A percentile compares a stretch with the other conserved stretches of the same genome.
Evolutionary conservation across 2,329 filamentous ascomycete genomes (phyloP).

Genomic region (Botrytis pseudocinerea): DNA sequence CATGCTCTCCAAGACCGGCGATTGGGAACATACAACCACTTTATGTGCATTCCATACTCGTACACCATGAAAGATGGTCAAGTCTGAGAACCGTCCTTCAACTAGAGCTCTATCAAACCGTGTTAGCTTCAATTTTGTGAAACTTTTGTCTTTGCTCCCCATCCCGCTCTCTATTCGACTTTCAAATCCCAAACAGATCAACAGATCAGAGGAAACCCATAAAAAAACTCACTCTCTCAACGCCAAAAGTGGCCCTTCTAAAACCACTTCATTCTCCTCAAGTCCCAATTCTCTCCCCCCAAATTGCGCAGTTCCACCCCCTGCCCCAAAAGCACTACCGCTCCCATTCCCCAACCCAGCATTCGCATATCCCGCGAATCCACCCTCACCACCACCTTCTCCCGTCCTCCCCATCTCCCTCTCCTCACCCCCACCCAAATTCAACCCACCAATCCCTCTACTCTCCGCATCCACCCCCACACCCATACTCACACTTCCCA

Average conservation of each 20-base stretch:
- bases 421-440: neutral
- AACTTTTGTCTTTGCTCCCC: neutral
- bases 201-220: neutral
- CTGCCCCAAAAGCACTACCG: neutral
- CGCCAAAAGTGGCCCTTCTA: conserved; percentile 9
- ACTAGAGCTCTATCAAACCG: conserved; percentile 27
- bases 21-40: conserved; percentile 35
- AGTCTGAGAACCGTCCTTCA: conserved; percentile 34
- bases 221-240: conserved; percentile 9
- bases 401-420: neutral
- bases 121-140: neutral
- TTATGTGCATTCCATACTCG: conserved; percentile 34
- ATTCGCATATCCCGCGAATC: neutral
- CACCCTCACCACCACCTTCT: neutral
- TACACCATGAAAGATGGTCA: conserved; percentile 31
- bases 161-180: no score
- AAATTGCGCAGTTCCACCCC: no score
- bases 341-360: neutral
- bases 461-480: neutral
- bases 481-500: neutral
- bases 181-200: neutral
- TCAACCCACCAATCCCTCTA: neutral
- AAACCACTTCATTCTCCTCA: conserved; percentile 11
- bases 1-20: conserved; percentile 29
- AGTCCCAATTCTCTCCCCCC: neutral